Evolutionary conservation across 1,139 yeast species (phyloP).

Genomic region (Candida neerlandica): DNA sequence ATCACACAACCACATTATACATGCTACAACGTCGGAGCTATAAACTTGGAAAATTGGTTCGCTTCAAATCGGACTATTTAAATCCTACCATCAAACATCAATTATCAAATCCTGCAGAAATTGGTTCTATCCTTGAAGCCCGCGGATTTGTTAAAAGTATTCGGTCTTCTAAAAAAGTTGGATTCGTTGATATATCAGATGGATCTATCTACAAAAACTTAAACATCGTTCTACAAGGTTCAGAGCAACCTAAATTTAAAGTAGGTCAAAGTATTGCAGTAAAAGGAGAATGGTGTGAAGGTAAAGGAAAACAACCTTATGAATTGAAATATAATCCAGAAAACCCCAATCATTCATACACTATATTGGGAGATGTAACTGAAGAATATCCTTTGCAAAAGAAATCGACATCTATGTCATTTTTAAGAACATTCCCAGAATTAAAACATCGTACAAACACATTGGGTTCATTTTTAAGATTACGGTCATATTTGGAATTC

Average conservation of each 20-base stretch:
- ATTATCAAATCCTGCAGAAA: conserved; percentile 31
- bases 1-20: too few relatives aligned
- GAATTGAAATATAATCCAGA: conserved; percentile 34
- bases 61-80: conserved; percentile 1
- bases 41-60: background rate
- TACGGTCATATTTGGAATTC: conserved; percentile 68
- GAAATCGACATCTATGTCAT: conserved; percentile 67
- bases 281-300: conserved; percentile 36
- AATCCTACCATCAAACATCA: conserved; percentile 39
- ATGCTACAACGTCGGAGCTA: background rate
- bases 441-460: conserved; percentile 74
- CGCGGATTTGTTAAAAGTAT: conserved; percentile 78
- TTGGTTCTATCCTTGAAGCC: conserved; percentile 23
- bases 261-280: conserved; percentile 45
- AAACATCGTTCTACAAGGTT: conserved; percentile 56
- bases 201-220: conserved; percentile 63
- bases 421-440: conserved; percentile 69
- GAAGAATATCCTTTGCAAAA: conserved; percentile 81
- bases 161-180: conserved; percentile 70
- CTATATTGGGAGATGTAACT: conserved; percentile 55
- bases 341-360: conserved; percentile 23
- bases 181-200: conserved; percentile 78
- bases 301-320: conserved; percentile 35
- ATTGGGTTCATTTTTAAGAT: conserved; percentile 66
- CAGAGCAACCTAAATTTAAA: conserved; percentile 38